Conservation (phyloP, 495 filamentous ascomycete genomes). For the Talaromyces nanjingensis region DNA sequence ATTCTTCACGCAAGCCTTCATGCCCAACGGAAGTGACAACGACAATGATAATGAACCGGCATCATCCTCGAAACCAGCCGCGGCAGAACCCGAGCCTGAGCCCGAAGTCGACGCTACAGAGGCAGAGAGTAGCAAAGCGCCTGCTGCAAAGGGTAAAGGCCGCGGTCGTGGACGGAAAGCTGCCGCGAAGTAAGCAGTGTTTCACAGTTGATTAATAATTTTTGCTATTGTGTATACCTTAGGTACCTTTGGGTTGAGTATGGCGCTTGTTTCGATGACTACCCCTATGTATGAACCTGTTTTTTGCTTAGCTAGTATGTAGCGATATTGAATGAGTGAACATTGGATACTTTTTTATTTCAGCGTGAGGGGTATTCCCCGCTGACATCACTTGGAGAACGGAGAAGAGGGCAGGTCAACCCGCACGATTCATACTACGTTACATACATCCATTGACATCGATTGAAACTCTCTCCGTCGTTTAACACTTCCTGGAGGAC, state of each 20-base stretch:
- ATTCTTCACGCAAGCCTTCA: conserved; percentile 81
- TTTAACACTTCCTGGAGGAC: no score
- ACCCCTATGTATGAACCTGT: neutral
- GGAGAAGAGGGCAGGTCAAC: neutral
- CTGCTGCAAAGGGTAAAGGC: conserved; percentile 14
- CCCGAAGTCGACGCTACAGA: neutral
- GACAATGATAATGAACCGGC: neutral
- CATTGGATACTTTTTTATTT: neutral
- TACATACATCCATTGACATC: neutral
- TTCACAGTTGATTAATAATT: neutral
- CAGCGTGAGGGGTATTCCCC: neutral
- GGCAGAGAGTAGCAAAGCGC: neutral
- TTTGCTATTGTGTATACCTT: neutral
- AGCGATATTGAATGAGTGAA: neutral
- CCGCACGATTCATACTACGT: neutral
- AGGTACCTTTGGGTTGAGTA: no score
- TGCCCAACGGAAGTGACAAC: conserved; percentile 17
- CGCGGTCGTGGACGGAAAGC: conserved; percentile 21
- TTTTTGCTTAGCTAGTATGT: neutral
- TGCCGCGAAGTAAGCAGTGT: neutral
- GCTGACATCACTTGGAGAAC: neutral
- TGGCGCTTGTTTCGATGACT: neutral
- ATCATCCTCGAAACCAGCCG: neutral
- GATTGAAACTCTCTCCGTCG: neutral
- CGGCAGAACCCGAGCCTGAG: neutral